Base-by-base conservation (phyloP, 1,139 yeast genomes). In the Debaryomycetaceae sp. region DNA sequence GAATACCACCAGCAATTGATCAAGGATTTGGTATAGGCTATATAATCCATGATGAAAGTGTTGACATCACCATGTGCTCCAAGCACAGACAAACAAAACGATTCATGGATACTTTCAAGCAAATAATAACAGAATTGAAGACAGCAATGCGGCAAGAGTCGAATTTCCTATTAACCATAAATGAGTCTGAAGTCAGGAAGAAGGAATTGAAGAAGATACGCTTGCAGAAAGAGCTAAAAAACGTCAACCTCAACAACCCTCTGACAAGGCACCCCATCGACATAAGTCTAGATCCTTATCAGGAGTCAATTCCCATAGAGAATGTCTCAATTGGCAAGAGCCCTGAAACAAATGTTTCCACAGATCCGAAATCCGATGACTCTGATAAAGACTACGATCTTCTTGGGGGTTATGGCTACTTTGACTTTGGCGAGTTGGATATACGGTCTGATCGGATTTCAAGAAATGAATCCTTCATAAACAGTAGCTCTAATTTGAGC, bases 21-120 rank as follows among this genome's bases (percentile, higher is more conserved):
- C 82, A 82, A 52, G 95, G 95, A 0, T 85, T 83, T 60, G 93
- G 91, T 11, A 74, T 85, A 38, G 93, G 91, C 0, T 86, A 86
- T 56, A 83, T 85, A 39, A 77, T 85, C 45, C 87, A 85, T 58
- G 77, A 76, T 47, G 89, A 84, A 53, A 68, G 67, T 41, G 69
- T 73, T 5, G 75, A 75, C 20, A 74, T 86, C 24, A 81, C 88
- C n/a, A 68, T 85, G 42, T 81, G 86, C 22, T 83, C 90, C 8
- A 87, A 85, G 60, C 81, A 80, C 68, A 75, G 93, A 54, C 93
- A 85, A 63, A 86, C 89, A 1, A 80, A 76, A 34, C 66, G 95
- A 48, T 78, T 85, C 48, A 67, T 85, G 56, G 79, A 77, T 48
- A 85, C 90, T 37, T 65, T 85, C 49, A 73, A 75, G 44, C 76